A percentile compares a stretch with the other conserved stretches of the same genome.
These are phyloP conservation scores for Leavenworthia alabamica DNA, from an alignment of 345 rosid species.

Conservation along the genomic window DNA sequence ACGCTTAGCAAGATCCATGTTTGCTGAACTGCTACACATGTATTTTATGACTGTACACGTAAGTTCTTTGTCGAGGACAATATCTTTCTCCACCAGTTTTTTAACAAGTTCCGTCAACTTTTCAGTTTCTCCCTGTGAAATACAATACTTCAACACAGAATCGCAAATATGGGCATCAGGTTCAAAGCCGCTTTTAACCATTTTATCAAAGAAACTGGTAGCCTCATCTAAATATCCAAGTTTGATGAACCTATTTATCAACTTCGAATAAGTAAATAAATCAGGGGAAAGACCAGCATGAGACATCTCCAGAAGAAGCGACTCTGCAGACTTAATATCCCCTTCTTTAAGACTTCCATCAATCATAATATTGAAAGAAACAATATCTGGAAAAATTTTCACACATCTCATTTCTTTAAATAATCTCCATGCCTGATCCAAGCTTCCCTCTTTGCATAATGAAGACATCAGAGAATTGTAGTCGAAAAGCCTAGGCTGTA, in stretches of 20 bases:
- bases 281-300: slow-evolving; percentile 49
- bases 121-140: slow-evolving; percentile 40
- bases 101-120: slow-evolving; percentile 41
- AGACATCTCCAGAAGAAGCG: slow-evolving; percentile 43
- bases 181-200: slow-evolving; percentile 49
- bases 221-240: slow-evolving; percentile 53
- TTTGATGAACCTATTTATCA: slow-evolving; percentile 54
- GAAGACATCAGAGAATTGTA: slow-evolving; percentile 47
- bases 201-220: slow-evolving; percentile 39
- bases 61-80: slow-evolving; percentile 41
- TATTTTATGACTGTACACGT: slow-evolving; percentile 45
- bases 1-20: slow-evolving; percentile 28
- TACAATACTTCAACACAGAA: slow-evolving; percentile 49
- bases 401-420: slow-evolving; percentile 44
- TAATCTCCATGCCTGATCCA: slow-evolving; percentile 57
- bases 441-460: slow-evolving; percentile 54
- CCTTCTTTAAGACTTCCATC: slow-evolving; percentile 54
- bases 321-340: slow-evolving; percentile 43
- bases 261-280: slow-evolving; percentile 42
- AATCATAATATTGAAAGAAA: slow-evolving; percentile 52
- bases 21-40: slow-evolving; percentile 39
- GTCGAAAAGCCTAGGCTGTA: slow-evolving; percentile 37
- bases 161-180: slow-evolving; percentile 44
- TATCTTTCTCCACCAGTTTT: slow-evolving; percentile 45
- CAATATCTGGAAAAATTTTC: slow-evolving; percentile 33